A percentile compares a stretch with the other conserved stretches of the same genome.
phyloP scores from a whole-genome alignment of 331 rosid genomes.

The Malus hybrid region DNA sequence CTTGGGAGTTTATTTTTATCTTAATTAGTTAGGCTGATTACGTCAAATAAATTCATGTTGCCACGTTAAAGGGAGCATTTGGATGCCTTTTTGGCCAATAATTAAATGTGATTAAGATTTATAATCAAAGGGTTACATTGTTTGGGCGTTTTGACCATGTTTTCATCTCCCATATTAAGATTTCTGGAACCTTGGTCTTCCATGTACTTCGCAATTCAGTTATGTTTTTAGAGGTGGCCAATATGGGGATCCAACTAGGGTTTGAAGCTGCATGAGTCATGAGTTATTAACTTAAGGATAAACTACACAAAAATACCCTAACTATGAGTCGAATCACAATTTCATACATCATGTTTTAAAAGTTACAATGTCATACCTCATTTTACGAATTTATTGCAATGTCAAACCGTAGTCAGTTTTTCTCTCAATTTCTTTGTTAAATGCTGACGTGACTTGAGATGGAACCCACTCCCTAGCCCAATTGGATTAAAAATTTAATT shows the following conservation, averaged over 20 bases:
- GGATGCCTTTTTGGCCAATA: not conserved
- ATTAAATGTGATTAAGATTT: not conserved
- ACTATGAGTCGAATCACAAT: too few relatives aligned
- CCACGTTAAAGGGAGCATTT: not conserved
- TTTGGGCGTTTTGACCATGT: constrained; percentile 10
- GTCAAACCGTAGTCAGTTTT: too few relatives aligned
- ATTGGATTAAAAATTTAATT: too few relatives aligned
- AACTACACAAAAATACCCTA: too few relatives aligned
- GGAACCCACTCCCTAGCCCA: too few relatives aligned
- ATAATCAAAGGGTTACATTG: too few relatives aligned
- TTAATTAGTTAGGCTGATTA: not conserved
- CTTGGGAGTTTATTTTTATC: not conserved
- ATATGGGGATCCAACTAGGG: not conserved
- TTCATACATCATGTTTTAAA: too few relatives aligned
- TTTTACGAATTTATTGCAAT: too few relatives aligned
- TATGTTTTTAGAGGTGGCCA: not conserved
- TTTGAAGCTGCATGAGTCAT: not conserved
- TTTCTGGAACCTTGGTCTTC: constrained; percentile 3
- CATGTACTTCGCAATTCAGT: constrained; percentile 9
- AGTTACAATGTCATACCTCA: too few relatives aligned
- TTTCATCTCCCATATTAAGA: not conserved
- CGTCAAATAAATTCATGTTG: not conserved
- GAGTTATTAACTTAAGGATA: not conserved
- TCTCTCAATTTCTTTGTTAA: too few relatives aligned
- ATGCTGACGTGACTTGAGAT: too few relatives aligned